Evolutionary conservation across 352 stramenopile genomes (phyloP), one percentile per base, ranked within the genome.

Genomic region (Globisporangium nagaii): DNA sequence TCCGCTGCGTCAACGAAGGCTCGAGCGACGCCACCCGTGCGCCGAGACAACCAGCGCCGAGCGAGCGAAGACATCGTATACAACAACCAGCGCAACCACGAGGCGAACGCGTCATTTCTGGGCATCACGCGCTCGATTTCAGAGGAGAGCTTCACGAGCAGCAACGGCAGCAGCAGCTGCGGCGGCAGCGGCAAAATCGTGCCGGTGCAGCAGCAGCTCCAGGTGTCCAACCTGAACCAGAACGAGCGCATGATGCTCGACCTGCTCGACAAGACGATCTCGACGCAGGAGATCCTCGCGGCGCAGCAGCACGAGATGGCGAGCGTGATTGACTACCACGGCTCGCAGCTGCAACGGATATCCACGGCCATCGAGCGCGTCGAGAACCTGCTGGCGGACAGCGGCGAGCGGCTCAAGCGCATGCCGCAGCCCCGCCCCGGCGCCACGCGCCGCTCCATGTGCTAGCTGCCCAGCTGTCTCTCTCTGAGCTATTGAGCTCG

Each of bases 181-280:
- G 76, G 31, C 34, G 13, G 56, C 53, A 25, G n/a, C 6, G 24
- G 13, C 34, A n/a, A n/a, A n/a, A n/a, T 68, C 15, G 39, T 65
- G 12, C 47, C 61, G 49, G 22, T 62, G 8, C 62, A 66, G 31
- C 46, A 78, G 30, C 51, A 68, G 10, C 54, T 32, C 1, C 58
- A 78, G n/a, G 45, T 53, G 0, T 75, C 69, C 4, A 59, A 65
- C 36, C 55, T 85, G 24, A 86, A 90, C 49, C 56, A 76, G 47
- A 85, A 87, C 31, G 74, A 87, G 48, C 76, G 79, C 54, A 73
- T 87, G 70, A 75, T 91, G 63, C 63, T 88, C 49, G 76, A 88
- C 37, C 59, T 91, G 31, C 65, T 91, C 25, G 78, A 88, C 64
- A 84, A 84, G 55, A 91, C 81, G 17, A 89, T 91, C 53, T 78